Percentiles rank a stretch among this genome's conserved stretches.
Evolutionary conservation across 208 protist species (phyloP).

Genomic region (Acanthamoeba lenticulata): DNA sequence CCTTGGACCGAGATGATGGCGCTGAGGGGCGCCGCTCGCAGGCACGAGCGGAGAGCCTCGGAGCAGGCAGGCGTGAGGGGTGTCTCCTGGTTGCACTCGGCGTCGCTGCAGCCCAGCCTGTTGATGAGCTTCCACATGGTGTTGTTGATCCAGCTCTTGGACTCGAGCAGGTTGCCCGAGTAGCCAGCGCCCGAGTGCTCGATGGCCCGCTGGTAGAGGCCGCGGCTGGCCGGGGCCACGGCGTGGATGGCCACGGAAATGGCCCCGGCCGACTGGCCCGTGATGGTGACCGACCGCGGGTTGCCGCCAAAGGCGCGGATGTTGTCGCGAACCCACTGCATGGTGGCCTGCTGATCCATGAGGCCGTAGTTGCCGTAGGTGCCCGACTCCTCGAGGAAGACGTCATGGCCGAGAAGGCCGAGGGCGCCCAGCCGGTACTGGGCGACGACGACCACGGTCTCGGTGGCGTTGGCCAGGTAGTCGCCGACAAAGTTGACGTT

Average conservation of each 20-base stretch:
- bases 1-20: neutral
- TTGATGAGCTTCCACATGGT: neutral
- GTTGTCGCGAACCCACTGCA: conserved; percentile 60
- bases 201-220: neutral
- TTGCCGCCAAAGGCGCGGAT: conserved; percentile 62
- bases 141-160: neutral
- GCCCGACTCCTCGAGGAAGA: neutral
- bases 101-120: neutral
- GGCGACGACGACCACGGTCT: neutral
- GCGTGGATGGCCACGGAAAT: neutral
- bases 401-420: conserved; percentile 34
- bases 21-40: neutral
- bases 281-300: conserved; percentile 8
- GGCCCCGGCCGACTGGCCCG: neutral
- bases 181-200: neutral
- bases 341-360: conserved; percentile 41
- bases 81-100: neutral
- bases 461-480: neutral
- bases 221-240: neutral
- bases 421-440: conserved; percentile 68
- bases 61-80: neutral
- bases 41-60: neutral
- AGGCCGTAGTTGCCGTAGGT: neutral
- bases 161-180: neutral
- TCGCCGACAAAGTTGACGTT: neutral